Evolutionary conservation across 352 stramenopile species (phyloP), one percentile per base, ranked within the genome.

Genomic region (Phytophthora megakarya): DNA sequence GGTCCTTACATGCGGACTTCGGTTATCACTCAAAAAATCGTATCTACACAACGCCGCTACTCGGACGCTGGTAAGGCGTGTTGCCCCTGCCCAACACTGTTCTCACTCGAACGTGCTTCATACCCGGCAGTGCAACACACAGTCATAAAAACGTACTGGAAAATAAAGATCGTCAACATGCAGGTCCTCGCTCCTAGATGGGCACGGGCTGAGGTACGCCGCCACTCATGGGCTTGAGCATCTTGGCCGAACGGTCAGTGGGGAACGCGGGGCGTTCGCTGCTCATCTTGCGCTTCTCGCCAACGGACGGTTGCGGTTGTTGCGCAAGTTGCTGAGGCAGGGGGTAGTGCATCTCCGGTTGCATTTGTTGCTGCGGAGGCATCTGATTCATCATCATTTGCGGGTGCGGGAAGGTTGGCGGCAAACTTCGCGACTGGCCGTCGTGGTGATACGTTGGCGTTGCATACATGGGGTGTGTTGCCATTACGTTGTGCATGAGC

Each of bases 351-450:
- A 81, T 67, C 33, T 75, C 58, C 61, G 65, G 43, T 23, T 68
- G 67, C 61, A 73, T 70, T 15, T 65, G 65, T 51, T 69, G 70
- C 47, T 74, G 64, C 22, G 28, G 47, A 63, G 69, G 67, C 56
- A 81, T 67, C 52, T 65, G 63, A 39, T 76, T 75, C 73, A 88
- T 88, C 68, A 83, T 88, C 32, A 75, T 59, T 46, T 82, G 73
- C 23, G 72, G 71, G 51, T 86, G 69, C 4, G 74, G 77, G 59
- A 89, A 88, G 26, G 73, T 73, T 26, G 76, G 73, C 5, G 78
- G 67, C 25, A 89, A 64, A 0, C 72, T 61, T 60, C 82, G 78
- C 2, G 62, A 54, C 42, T 62, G 53, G 23, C 56, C 65, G 61
- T 84, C 67, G 42, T 77, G 64, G 48, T 80, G 65, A 61, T 64